A percentile compares a stretch with the other conserved stretches of the same genome.
Conservation (phyloP, 495 filamentous ascomycete genomes). For the Penicillium roqueforti region DNA sequence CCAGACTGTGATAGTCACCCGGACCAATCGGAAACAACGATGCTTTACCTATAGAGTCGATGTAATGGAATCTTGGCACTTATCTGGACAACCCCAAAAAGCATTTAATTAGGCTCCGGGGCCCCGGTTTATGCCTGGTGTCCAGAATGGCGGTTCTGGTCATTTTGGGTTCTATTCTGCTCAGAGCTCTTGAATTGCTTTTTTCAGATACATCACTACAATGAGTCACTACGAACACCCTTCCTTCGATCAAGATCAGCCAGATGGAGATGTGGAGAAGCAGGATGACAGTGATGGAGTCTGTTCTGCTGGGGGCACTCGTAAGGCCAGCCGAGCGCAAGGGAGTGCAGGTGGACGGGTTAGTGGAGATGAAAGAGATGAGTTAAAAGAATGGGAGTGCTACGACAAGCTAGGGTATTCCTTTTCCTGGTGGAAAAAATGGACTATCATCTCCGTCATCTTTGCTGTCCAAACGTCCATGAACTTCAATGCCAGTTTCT, state of each 20-base stretch:
- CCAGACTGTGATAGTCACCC: background rate
- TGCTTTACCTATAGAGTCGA: slow-evolving; percentile 4
- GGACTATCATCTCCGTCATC: slow-evolving; percentile 68
- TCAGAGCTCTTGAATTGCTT: background rate
- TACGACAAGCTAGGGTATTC: slow-evolving; percentile 62
- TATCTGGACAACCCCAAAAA: background rate
- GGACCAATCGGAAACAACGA: slow-evolving; percentile 21
- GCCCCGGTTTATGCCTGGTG: background rate
- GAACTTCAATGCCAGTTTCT: slow-evolving; percentile 80
- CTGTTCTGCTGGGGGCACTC: slow-evolving; percentile 14
- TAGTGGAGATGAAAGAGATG: slow-evolving; percentile 45
- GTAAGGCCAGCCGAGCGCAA: slow-evolving; percentile 11
- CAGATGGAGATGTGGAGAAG: slow-evolving; percentile 24
- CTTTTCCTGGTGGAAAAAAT: slow-evolving; percentile 67
- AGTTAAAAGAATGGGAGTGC: slow-evolving; percentile 58
- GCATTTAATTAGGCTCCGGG: slow-evolving; percentile 1
- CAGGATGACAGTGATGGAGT: slow-evolving; percentile 15
- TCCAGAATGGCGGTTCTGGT: slow-evolving; percentile 5
- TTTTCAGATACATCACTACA: background rate
- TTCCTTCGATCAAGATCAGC: background rate
- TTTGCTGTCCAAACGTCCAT: slow-evolving; percentile 75
- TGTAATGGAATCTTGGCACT: background rate
- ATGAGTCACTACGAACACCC: slow-evolving; percentile 13
- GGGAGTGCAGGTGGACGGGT: slow-evolving; percentile 15
- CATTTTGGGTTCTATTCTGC: background rate